Evolutionary conservation across 805 yeast species (phyloP).

Genomic region (Clavispora fructus): DNA sequence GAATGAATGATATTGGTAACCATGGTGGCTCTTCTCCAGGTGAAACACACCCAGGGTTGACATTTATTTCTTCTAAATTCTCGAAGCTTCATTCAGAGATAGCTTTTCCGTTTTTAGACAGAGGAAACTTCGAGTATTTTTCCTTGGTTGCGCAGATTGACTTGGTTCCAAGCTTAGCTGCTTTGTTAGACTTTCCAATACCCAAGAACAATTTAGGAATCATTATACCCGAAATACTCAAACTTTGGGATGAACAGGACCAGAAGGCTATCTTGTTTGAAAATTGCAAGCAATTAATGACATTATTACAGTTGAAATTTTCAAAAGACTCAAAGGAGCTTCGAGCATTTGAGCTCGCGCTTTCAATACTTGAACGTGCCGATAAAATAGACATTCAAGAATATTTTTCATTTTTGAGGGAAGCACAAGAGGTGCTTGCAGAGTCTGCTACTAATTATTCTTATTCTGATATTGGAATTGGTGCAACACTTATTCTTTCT

Average conservation of each 20-base stretch:
- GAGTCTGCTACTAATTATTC: constrained; percentile 71
- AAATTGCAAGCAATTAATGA: constrained; percentile 54
- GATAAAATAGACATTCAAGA: not conserved
- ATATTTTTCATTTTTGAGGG: constrained; percentile 33
- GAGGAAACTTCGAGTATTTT: constrained; percentile 50
- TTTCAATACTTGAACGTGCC: not conserved
- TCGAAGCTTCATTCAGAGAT: constrained; percentile 12
- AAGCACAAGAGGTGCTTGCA: constrained; percentile 48
- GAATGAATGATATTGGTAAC: constrained; percentile 92
- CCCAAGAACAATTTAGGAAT: constrained; percentile 76
- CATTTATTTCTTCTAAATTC: constrained; percentile 63
- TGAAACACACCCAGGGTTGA: constrained; percentile 83
- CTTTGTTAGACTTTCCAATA: constrained; percentile 57
- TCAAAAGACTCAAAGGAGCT: constrained; percentile 10
- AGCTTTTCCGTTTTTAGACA: constrained; percentile 34
- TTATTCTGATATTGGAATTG: constrained; percentile 39
- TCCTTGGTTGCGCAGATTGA: constrained; percentile 59
- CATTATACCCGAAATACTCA: constrained; percentile 52
- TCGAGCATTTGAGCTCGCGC: not conserved
- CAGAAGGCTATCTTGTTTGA: constrained; percentile 38
- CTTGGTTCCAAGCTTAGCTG: constrained; percentile 64
- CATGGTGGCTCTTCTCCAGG: constrained; percentile 95
- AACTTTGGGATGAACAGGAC: constrained; percentile 40
- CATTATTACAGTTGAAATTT: constrained; percentile 40
- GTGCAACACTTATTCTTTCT: constrained; percentile 12